Evolutionary conservation across 768 basidiomycete genomes (phyloP), one percentile per base, ranked within the genome.

Genomic region (Vararia minispora): DNA sequence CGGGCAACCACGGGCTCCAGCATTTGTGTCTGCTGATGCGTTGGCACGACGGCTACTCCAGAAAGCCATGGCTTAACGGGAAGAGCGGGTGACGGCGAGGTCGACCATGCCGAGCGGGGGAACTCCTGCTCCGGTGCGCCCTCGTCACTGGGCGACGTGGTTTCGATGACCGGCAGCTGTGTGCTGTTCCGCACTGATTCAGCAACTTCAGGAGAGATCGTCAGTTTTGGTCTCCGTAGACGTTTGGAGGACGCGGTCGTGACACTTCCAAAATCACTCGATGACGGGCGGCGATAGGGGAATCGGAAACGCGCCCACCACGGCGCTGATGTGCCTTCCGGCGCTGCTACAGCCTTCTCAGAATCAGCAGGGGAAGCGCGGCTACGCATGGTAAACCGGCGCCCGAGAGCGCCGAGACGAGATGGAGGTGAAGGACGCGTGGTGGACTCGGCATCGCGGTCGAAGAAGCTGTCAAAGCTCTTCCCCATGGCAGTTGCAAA

Each of bases 391-490:
- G 35, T 53, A 48, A 33, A 48, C 51, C 32, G 59, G 52, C 37
- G 48, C 43, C 35, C 35, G 31, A 47, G 35, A 9, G 30, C 40
- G 27, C 24, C 30, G 26, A 41, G 28, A 21, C 13, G 11, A 23
- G 34, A 28, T 29, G 11, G 24, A 4, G 33, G 33, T 37, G 33
- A 27, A 5, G 37, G 23, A 7, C 34, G 36, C 20, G 39, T 33
- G 3, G 42, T 29, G n/a, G 45, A 12, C 51, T 53, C 28, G 43
- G 46, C 29, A 24, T 43, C 45, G 13, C 57, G 52, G 28, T 56
- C 60, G 40, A 69, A 59, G 54, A 72, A 65, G 42, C 60, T 68
- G 32, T 68, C 61, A 58, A 65, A 65, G 39, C 67, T 68, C 45
- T 58, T 62, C 50, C 62, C 60, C 6, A 63, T 56, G 21, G 48